Evolutionary conservation across 768 basidiomycete genomes (phyloP).

Genomic region (Lanmaoa rubissima): DNA sequence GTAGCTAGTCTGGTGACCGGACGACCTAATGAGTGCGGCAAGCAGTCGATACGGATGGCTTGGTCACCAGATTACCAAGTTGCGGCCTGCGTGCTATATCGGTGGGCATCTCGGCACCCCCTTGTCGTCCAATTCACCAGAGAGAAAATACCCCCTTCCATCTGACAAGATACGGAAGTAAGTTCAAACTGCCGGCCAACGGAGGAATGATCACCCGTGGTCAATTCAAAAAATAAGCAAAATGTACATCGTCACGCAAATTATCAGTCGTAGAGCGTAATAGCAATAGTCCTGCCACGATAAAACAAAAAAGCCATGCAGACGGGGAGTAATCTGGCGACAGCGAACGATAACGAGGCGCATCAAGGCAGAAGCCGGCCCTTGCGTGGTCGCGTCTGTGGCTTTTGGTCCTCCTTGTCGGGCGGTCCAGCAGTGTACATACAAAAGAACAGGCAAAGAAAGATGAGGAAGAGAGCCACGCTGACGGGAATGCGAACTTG

Average conservation of each 20-base stretch:
- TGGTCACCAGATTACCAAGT: too few species aligned
- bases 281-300: not conserved
- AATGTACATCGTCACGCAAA: conserved; percentile 1
- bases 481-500: conserved; percentile 29
- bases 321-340: not conserved
- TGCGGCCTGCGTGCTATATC: not conserved
- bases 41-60: too few species aligned
- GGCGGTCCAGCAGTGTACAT: conserved; percentile 24
- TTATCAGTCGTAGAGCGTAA: not conserved
- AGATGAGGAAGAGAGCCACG: conserved; percentile 21
- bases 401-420: conserved; percentile 12
- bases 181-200: not conserved
- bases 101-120: not conserved
- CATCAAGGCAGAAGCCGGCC: not conserved
- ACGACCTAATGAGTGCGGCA: too few species aligned
- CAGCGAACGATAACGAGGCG: not conserved
- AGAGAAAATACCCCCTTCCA: not conserved
- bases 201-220: not conserved
- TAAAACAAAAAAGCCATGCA: not conserved
- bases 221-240: conserved; percentile 4
- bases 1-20: not conserved
- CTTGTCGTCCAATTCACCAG: not conserved
- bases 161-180: not conserved
- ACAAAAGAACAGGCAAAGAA: conserved; percentile 31
- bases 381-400: not conserved